Base-by-base conservation (phyloP, 352 stramenopile species). In the Blastocystis sp. region DNA sequence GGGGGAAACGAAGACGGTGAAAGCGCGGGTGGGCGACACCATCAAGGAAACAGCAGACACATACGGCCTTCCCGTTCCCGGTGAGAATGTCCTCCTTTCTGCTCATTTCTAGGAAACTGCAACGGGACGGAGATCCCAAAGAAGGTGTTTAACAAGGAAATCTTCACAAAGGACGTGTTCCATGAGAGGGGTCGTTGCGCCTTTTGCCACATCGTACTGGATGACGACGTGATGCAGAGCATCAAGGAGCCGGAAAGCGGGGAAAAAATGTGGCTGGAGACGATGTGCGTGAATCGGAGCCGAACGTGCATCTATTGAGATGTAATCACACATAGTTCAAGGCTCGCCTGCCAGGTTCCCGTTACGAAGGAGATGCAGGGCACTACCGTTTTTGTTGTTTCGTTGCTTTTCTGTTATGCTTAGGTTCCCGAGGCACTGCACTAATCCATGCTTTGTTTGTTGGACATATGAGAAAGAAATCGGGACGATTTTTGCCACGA, bases 251-350 rank as follows among this genome's bases (percentile, higher is more conserved):
- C 74, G 23, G 56, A 67, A 67, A 23, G 65, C 9, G 74, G 74
- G 69, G 74, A 84, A 7, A 52, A 84, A 59, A 70, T 84, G 74
- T 84, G 74, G 74, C 28, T 84, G 59, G 74, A 84, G n/a, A 67
- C 28, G 53, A 69, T 84, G 38, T 53, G 28, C 19, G 43, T 17
- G n/a, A 84, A 69, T 23, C 45, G 23, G 52, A 84, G 48, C n/a
- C 67, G 69, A 21, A 67, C 67, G 74, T 84, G 34, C 21, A 2
- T 45, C 5, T 41, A 23, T 34, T 41, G 17, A 3, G 41, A 34
- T 11, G 28, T 1, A 52, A 19, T 84, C 2, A 84, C 3, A 56
- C 21, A 2, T 84, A 84, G 74, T 69, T 84, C 74, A 67, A 34
- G 74, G 17, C 53, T 84, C 7, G 74, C 74, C 38, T 84, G 74